Evolutionary conservation across 768 basidiomycete genomes (phyloP), one percentile per base, ranked within the genome.

Genomic region (Guyanaporus albipodus): DNA sequence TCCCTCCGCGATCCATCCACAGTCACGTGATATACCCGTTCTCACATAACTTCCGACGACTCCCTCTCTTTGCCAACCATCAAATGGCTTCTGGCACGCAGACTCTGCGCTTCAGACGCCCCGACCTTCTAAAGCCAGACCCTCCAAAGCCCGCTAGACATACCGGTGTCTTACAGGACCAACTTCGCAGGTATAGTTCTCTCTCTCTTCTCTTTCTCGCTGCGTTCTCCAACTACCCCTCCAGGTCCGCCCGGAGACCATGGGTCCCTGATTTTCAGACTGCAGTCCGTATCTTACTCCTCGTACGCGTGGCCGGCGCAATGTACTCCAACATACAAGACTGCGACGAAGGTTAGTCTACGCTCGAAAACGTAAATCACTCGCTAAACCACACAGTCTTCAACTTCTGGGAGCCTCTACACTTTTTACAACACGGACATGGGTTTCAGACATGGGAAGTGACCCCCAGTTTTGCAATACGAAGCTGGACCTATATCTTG

Each of bases 371-470:
- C 28, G 3, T 21, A 42, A 31, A 32, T 0, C 23, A 35, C 17
- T 3, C 15, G 31, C 39, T 46, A 29, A 49, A 31, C 27, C n/a
- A 10, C 11, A 18, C 40, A 99, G 96, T 96, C 11, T 99, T 84
- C 77, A 99, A 99, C 69, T 99, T 96, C 67, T 98, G 91, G 91
- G 96, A 98, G 62, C 96, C 96, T 17, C 71, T 99, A 14, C 96
- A 99, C 69, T 94, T 93, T 61, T 74, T 96, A 46, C 80, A 85
- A 48, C 72, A 82, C 46, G 91, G 91, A 21, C 75, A 83, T 50
- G 96, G 89, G 8, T 97, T 99, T 67, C 95, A 98, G 68, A 98
- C 96, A 0, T 99, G 96, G 96, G 96, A 99, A 63, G 80, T 90
- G 6, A 88, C 93, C 8, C 93, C 96, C 10, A 70, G 76, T 42